Evolutionary conservation across 768 basidiomycete species (phyloP).

Genomic region (Rhodotorula paludigena): DNA sequence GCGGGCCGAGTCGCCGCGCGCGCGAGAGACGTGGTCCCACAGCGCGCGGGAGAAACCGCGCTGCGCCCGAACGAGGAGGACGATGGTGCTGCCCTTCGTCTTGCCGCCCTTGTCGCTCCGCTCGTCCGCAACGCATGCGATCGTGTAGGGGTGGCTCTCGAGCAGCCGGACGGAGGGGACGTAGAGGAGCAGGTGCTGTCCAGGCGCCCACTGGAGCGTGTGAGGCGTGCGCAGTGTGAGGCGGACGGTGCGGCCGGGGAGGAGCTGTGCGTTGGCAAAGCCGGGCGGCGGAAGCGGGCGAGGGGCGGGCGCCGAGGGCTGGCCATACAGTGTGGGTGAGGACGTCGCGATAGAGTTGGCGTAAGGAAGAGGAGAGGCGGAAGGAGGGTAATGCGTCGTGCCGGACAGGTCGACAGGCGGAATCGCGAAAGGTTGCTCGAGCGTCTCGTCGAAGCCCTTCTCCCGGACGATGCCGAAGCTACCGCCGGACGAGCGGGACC

Average conservation of each 20-base stretch:
- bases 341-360: too few species aligned
- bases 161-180: constrained; percentile 62
- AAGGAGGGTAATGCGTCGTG: constrained; percentile 18
- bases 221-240: constrained; percentile 60
- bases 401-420: neutral
- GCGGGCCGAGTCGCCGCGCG: constrained; percentile 43
- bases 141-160: constrained; percentile 69
- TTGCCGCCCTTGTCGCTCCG: constrained; percentile 1
- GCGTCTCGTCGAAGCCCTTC: neutral
- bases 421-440: neutral
- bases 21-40: constrained; percentile 56
- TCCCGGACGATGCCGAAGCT: neutral
- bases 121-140: constrained; percentile 52
- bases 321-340: neutral
- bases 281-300: constrained; percentile 56
- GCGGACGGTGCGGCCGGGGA: constrained; percentile 66
- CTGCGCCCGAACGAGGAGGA: constrained; percentile 65
- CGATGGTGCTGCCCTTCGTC: constrained; percentile 55
- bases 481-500: neutral
- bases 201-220: constrained; percentile 63
- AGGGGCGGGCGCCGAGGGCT: neutral
- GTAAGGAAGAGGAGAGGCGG: neutral
- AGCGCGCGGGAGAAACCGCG: constrained; percentile 65
- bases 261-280: constrained; percentile 62
- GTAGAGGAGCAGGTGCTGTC: constrained; percentile 69